Conservation (phyloP, 2,329 filamentous ascomycete genomes). For the Aschersonia sp. region DNA sequence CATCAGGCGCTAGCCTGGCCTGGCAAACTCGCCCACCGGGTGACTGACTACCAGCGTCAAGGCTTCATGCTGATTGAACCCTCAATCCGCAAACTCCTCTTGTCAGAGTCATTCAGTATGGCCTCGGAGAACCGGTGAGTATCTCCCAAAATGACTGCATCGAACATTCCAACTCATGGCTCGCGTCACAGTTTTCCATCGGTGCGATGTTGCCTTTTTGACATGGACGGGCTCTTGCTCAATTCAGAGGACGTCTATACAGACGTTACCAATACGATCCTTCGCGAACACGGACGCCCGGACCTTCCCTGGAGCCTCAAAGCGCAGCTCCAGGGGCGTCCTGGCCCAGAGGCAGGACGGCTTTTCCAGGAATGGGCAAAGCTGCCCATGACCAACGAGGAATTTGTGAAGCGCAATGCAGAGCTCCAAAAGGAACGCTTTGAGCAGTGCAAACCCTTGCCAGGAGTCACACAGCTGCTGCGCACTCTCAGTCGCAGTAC, state of each 20-base stretch:
- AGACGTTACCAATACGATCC: background rate
- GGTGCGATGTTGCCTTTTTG: background rate
- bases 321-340: background rate
- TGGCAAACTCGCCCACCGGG: no score
- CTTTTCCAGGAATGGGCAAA: constrained; percentile 1
- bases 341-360: background rate
- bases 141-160: no score
- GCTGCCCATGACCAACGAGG: background rate
- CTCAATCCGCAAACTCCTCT: no score
- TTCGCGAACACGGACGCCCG: background rate
- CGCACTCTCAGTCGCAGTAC: background rate
- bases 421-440: background rate
- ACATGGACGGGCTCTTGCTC: constrained; percentile 1
- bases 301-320: background rate
- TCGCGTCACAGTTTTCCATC: background rate
- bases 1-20: no score
- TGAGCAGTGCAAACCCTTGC: background rate
- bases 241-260: background rate
- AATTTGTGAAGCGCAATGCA: background rate
- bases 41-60: no score
- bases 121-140: no score
- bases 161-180: no score
- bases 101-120: no score
- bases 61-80: no score
- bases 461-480: background rate